phyloP scores from a whole-genome alignment of 106 monocot species.

The Phalaenopsis aphrodite region DNA sequence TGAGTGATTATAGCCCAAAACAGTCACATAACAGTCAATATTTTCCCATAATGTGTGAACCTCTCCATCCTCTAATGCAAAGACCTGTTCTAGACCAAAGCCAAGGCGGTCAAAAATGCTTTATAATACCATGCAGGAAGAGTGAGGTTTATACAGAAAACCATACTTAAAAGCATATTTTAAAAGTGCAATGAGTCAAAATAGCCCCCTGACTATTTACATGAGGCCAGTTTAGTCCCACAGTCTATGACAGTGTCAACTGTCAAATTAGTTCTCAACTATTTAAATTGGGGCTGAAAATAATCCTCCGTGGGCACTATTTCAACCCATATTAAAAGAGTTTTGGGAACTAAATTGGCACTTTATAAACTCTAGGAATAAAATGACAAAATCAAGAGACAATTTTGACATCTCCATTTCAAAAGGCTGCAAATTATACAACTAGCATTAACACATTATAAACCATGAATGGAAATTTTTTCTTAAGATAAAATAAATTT shows the following conservation, averaged over 20 bases:
- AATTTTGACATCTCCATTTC: background rate
- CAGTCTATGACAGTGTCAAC: no score
- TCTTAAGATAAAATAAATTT: background rate
- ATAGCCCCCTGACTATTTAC: no score
- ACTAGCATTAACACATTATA: background rate
- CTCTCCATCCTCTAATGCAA: slow-evolving; percentile 45
- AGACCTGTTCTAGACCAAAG: slow-evolving; percentile 36
- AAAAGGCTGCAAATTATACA: background rate
- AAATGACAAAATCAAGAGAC: no score
- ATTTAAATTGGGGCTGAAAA: no score
- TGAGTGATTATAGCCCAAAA: slow-evolving; percentile 20
- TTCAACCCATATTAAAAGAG: no score
- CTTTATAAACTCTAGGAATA: no score
- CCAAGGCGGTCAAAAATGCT: background rate
- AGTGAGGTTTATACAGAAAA: background rate
- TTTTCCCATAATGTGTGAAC: slow-evolving; percentile 40
- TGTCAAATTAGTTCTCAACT: no score
- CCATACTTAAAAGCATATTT: background rate
- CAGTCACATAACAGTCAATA: slow-evolving; percentile 33
- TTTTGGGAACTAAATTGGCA: no score
- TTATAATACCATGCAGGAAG: background rate
- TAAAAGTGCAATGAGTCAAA: no score
- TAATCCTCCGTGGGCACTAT: no score
- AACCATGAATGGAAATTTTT: background rate
- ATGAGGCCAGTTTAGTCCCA: no score